phyloP scores from a whole-genome alignment of 179 eudicot genomes.

The Beta macrorhiza region DNA sequence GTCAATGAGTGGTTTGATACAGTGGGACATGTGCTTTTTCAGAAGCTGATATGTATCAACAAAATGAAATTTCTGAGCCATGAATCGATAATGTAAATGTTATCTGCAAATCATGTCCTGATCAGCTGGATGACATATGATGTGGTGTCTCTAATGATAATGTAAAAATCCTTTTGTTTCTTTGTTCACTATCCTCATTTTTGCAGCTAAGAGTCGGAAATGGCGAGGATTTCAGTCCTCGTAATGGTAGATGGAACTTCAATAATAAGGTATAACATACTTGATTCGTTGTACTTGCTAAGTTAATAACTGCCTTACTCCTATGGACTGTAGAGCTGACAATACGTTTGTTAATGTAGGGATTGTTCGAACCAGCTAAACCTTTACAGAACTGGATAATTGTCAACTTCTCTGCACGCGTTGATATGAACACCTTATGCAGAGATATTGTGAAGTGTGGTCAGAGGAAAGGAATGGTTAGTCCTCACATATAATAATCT shows the following conservation, averaged over 20 bases:
- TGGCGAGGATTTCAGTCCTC: conserved; percentile 37
- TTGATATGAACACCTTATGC: conserved; percentile 49
- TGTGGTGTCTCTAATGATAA: too few species aligned
- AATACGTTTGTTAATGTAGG: conserved; percentile 37
- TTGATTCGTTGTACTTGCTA: background rate
- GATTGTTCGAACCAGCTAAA: conserved; percentile 53
- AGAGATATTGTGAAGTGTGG: conserved; percentile 65
- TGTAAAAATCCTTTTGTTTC: background rate
- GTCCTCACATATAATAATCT: conserved; percentile 22
- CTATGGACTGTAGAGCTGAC: background rate
- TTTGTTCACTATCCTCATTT: background rate
- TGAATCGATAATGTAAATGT: too few species aligned
- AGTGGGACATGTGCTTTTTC: background rate
- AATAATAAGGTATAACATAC: conserved; percentile 37
- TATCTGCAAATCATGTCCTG: too few species aligned
- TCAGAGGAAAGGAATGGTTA: conserved; percentile 70
- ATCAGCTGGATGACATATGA: too few species aligned
- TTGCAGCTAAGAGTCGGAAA: conserved; percentile 39
- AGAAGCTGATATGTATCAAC: background rate
- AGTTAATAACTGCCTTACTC: too few species aligned
- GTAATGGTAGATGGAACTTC: conserved; percentile 49
- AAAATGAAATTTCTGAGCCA: too few species aligned
- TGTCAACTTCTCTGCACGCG: conserved; percentile 85
- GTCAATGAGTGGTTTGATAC: background rate
- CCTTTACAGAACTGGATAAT: conserved; percentile 62